phyloP scores from a whole-genome alignment of 805 yeast genomes.

The Candida patagonica region DNA sequence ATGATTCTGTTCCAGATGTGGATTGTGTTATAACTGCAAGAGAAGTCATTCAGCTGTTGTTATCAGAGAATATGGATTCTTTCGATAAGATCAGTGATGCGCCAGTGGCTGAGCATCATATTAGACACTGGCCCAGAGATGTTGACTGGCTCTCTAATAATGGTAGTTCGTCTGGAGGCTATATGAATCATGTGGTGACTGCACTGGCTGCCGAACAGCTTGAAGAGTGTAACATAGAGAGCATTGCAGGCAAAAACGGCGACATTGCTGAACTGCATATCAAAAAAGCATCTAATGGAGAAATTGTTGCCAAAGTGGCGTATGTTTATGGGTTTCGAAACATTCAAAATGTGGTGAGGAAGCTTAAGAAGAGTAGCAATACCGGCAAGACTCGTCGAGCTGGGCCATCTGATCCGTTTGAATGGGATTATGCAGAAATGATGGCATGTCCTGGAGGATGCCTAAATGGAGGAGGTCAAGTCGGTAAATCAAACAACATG shows the following conservation, averaged over 20 bases:
- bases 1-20: conserved; percentile 43
- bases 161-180: conserved; percentile 89
- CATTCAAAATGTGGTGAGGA: conserved; percentile 87
- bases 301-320: conserved; percentile 46
- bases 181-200: conserved; percentile 58
- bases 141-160: conserved; percentile 61
- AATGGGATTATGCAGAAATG: conserved; percentile 77
- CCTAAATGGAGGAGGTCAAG: conserved; percentile 93
- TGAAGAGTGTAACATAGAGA: conserved; percentile 37
- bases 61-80: conserved; percentile 33
- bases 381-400: conserved; percentile 9
- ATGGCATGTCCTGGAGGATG: conserved; percentile 99
- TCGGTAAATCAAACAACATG: conserved; percentile 34
- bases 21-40: conserved; percentile 92
- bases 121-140: conserved; percentile 1
- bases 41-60: conserved; percentile 67
- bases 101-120: background rate
- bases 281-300: conserved; percentile 25
- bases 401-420: conserved; percentile 41
- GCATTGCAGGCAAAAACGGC: conserved; percentile 48
- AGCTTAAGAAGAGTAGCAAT: conserved; percentile 43
- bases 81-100: conserved; percentile 20
- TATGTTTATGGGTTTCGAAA: conserved; percentile 87
- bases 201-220: conserved; percentile 18
- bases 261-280: conserved; percentile 68